These are phyloP conservation scores for Leccinum rimulosum DNA, from an alignment of 768 basidiomycete genomes.

Conservation along the genomic window DNA sequence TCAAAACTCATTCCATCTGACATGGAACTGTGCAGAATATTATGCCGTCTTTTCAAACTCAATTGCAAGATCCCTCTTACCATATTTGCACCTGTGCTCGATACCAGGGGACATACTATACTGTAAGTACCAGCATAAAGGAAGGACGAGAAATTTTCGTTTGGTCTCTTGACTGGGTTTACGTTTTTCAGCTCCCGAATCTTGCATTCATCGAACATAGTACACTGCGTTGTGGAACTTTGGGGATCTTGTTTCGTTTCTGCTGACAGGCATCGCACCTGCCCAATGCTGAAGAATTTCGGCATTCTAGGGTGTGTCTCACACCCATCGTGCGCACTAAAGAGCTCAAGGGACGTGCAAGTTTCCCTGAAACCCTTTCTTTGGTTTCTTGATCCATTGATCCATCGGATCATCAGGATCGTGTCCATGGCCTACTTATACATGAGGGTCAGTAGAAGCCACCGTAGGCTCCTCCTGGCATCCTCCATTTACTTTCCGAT, in stretches of 20 bases:
- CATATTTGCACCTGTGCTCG: not conserved
- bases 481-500: not conserved
- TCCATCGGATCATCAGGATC: not conserved
- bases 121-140: not conserved
- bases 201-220: not conserved
- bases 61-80: not conserved
- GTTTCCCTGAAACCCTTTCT: not conserved
- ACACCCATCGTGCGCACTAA: not conserved
- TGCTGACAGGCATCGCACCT: not conserved
- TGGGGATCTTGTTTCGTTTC: not conserved
- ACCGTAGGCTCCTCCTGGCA: not conserved
- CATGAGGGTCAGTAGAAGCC: not conserved
- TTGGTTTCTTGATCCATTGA: not conserved
- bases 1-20: not conserved
- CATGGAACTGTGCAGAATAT: too few relatives aligned
- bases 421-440: conserved; percentile 16
- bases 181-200: not conserved
- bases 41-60: not conserved
- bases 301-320: not conserved
- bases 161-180: too few relatives aligned
- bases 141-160: too few relatives aligned
- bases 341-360: not conserved
- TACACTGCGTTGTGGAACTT: not conserved
- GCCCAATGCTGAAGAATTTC: not conserved
- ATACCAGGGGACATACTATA: not conserved